These are phyloP conservation scores for Paratinospora sagittata DNA, from an alignment of 164 flowering plant species.

Conservation along the genomic window DNA sequence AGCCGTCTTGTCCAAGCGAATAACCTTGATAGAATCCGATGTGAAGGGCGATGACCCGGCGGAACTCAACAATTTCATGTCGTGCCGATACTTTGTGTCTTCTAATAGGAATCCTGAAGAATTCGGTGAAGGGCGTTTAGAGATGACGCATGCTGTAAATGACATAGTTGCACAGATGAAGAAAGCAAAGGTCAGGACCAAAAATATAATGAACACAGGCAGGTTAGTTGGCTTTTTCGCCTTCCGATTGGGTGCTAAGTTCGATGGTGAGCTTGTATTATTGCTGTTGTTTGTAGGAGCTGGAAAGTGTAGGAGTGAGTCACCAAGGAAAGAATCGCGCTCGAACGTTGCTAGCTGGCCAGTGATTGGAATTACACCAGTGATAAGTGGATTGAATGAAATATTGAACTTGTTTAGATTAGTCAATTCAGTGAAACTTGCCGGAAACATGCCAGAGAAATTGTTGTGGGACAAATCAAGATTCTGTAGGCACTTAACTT, in stretches of 20 bases:
- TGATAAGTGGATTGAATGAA: conserved; percentile 63
- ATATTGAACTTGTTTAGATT: conserved; percentile 80
- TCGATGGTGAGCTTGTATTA: not conserved
- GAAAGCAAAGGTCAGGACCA: conserved; percentile 29
- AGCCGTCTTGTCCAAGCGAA: conserved; percentile 57
- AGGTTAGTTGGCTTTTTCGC: conserved; percentile 10
- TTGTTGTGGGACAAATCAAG: conserved; percentile 83
- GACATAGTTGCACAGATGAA: conserved; percentile 31
- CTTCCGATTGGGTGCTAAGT: not conserved
- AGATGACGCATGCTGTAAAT: conserved; percentile 3
- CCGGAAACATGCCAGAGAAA: conserved; percentile 70
- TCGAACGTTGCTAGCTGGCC: conserved; percentile 84
- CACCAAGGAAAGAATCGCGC: conserved; percentile 56
- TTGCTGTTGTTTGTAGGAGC: conserved; percentile 23
- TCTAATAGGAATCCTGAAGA: conserved; percentile 26
- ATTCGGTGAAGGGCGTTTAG: not conserved
- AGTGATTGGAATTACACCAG: conserved; percentile 55
- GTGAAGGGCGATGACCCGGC: conserved; percentile 44
- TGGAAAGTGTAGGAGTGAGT: conserved; percentile 50
- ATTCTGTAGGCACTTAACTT: conserved; percentile 53
- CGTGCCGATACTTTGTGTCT: conserved; percentile 33
- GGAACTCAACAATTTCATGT: conserved; percentile 36
- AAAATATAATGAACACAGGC: conserved; percentile 25
- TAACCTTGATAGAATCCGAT: conserved; percentile 51
- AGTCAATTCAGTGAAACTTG: conserved; percentile 41